A percentile compares a stretch with the other conserved stretches of the same genome.
These are phyloP conservation scores for Umbelopsis ramanniana DNA, from an alignment of 192 early-diverging fungal species.

Conservation along the genomic window DNA sequence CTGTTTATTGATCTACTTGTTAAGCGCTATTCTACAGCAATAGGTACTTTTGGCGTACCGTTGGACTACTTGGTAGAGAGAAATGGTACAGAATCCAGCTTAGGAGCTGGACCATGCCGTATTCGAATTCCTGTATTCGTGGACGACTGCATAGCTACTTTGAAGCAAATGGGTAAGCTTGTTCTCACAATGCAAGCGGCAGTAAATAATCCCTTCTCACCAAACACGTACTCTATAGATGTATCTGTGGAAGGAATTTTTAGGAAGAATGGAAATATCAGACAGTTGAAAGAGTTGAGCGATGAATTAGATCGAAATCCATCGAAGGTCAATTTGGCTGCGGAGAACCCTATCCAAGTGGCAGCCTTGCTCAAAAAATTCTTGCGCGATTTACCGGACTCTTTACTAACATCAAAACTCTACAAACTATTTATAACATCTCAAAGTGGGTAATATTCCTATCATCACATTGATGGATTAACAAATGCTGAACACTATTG, in stretches of 20 bases:
- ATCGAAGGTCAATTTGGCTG: slow-evolving; percentile 64
- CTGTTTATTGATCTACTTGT: background rate
- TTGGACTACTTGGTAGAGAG: slow-evolving; percentile 84
- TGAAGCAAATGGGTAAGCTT: slow-evolving; percentile 73
- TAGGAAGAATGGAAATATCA: slow-evolving; percentile 97
- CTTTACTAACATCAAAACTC: slow-evolving; percentile 89
- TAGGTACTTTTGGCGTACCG: slow-evolving; percentile 90
- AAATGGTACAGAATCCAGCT: slow-evolving; percentile 81
- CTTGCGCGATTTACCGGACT: slow-evolving; percentile 94
- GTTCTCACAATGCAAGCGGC: too few species aligned
- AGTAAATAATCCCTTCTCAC: too few species aligned
- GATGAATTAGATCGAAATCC: slow-evolving; percentile 89
- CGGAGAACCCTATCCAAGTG: slow-evolving; percentile 86
- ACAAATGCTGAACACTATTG: too few species aligned
- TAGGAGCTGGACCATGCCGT: slow-evolving; percentile 66
- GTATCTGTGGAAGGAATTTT: slow-evolving; percentile 94
- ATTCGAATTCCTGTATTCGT: slow-evolving; percentile 86
- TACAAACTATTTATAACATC: slow-evolving; percentile 83
- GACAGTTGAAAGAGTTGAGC: slow-evolving; percentile 82
- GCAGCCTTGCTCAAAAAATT: slow-evolving; percentile 97
- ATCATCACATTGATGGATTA: background rate
- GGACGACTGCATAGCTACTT: slow-evolving; percentile 75
- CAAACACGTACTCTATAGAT: slow-evolving; percentile 34
- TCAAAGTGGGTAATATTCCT: slow-evolving; percentile 54
- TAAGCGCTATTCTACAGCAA: slow-evolving; percentile 32